These are phyloP conservation scores for Viola pubescens DNA, from an alignment of 441 rosid genomes.

Conservation along the genomic window DNA sequence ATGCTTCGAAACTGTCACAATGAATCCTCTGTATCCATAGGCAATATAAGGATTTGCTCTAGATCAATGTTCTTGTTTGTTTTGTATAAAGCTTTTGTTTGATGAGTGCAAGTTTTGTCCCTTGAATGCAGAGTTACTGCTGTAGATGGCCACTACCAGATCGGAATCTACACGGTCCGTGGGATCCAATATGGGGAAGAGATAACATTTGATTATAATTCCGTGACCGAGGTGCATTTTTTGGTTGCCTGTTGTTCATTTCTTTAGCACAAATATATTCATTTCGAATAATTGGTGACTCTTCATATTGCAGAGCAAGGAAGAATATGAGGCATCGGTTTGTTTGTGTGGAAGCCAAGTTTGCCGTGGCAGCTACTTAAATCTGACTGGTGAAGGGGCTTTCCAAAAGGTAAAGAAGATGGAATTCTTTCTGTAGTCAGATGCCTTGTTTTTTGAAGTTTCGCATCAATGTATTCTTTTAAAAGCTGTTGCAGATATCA, in stretches of 20 bases:
- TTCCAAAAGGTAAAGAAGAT: constrained; percentile 64
- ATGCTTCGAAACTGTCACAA: no score
- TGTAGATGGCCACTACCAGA: constrained; percentile 96
- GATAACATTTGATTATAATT: constrained; percentile 96
- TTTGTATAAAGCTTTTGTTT: background rate
- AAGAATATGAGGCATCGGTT: constrained; percentile 99
- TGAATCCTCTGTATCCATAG: no score
- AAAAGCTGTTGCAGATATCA: background rate
- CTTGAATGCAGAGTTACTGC: constrained; percentile 83
- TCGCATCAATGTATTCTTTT: background rate
- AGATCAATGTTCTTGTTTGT: no score
- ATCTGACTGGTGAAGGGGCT: constrained; percentile 99
- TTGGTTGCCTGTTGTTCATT: constrained; percentile 18
- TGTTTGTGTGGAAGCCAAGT: constrained; percentile 99
- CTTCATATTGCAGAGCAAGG: constrained; percentile 71
- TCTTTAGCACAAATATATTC: background rate
- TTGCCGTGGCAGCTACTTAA: constrained; percentile 98
- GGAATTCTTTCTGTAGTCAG: background rate
- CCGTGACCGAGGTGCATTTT: constrained; percentile 88
- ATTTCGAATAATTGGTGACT: constrained; percentile 22
- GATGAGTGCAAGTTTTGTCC: constrained; percentile 14
- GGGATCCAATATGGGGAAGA: constrained; percentile 87
- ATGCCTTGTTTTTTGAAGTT: background rate
- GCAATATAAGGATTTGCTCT: no score
- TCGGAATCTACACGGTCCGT: constrained; percentile 85